phyloP scores from a whole-genome alignment of 2,329 filamentous ascomycete genomes.

The Colletotrichum sojae region DNA sequence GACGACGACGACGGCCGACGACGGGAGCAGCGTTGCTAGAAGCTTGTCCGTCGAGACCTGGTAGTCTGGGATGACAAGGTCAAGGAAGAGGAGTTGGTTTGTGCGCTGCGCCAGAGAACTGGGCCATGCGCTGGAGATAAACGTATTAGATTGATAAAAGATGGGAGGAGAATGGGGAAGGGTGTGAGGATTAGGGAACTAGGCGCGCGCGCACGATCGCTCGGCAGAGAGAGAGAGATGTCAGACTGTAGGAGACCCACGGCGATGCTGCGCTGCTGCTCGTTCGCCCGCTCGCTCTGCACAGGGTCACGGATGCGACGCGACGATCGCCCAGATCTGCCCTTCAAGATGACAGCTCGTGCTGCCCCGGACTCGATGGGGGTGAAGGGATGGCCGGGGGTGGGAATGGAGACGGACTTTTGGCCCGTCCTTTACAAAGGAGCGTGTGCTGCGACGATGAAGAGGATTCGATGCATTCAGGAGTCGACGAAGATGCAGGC shows the following conservation, averaged over 20 bases:
- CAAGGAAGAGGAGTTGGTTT: constrained; percentile 14
- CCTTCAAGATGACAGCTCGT: constrained; percentile 20
- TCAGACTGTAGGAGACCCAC: constrained; percentile 13
- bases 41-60: constrained; percentile 5
- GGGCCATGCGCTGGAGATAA: constrained; percentile 30
- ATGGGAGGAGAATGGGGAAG: neutral
- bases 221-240: no score
- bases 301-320: constrained; percentile 16
- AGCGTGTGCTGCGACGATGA: constrained; percentile 16
- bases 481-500: constrained; percentile 4
- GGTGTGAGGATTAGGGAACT: neutral
- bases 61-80: neutral
- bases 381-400: neutral
- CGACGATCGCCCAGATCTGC: constrained; percentile 35
- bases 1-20: neutral
- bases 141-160: constrained; percentile 11
- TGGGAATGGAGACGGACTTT: neutral
- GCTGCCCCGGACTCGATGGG: constrained; percentile 5
- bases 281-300: neutral
- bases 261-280: constrained; percentile 5
- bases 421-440: constrained; percentile 21
- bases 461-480: neutral
- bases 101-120: neutral
- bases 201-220: neutral
- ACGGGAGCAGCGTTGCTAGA: neutral